phyloP scores from a whole-genome alignment of 306 rosid genomes.

The Coriaria nepalensis region DNA sequence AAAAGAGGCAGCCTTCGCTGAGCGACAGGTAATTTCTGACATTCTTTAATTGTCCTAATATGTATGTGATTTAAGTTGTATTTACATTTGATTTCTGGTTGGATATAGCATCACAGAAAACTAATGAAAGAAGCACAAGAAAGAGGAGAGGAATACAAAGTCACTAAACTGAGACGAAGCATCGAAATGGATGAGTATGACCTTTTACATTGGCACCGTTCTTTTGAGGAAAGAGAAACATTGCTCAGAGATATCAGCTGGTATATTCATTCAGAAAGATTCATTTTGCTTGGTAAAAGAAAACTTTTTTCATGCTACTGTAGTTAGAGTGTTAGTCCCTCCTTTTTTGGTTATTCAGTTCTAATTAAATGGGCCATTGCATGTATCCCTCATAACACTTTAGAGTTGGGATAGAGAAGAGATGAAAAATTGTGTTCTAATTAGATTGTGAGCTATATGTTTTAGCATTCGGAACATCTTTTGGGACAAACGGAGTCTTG shows the following conservation, averaged over 20 bases:
- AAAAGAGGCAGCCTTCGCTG: conserved; percentile 76
- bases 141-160: conserved; percentile 70
- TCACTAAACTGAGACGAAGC: conserved; percentile 57
- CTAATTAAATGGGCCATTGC: too few relatives aligned
- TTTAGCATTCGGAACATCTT: too few relatives aligned
- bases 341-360: too few relatives aligned
- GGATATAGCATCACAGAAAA: conserved; percentile 39
- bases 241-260: conserved; percentile 86
- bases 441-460: too few relatives aligned
- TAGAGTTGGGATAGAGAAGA: too few relatives aligned
- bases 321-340: too few relatives aligned
- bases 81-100: conserved; percentile 6
- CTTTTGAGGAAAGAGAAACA: conserved; percentile 87
- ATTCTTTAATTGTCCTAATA: conserved; percentile 4
- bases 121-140: conserved; percentile 45
- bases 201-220: conserved; percentile 79
- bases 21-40: conserved; percentile 61
- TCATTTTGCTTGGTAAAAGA: background rate
- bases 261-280: conserved; percentile 27
- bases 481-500: too few relatives aligned
- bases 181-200: conserved; percentile 94
- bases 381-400: too few relatives aligned
- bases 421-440: too few relatives aligned
- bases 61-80: conserved; percentile 10
- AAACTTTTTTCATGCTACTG: background rate